Evolutionary conservation across 805 yeast genomes (phyloP), one percentile per base, ranked within the genome.

Genomic region (Candida anglica): DNA sequence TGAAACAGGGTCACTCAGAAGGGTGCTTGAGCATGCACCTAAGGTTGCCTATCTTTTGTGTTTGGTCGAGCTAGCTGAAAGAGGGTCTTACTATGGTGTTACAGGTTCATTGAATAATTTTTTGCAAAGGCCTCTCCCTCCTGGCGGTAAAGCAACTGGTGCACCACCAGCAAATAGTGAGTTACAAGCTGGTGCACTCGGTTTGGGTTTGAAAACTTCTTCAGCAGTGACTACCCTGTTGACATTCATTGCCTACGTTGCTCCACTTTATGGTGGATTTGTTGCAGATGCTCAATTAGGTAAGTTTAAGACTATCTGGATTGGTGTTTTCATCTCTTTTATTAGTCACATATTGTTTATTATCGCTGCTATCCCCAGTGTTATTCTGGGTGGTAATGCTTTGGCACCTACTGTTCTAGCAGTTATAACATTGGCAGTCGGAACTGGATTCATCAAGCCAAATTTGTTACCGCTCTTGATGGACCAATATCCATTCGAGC

Each of bases 391-490:
- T 15, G 72, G 70, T 10, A 48, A 55, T 23, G 66, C 64, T 20
- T 38, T 69, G 38, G 72, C 58, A 19, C 65, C 71, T 34, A 65
- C 71, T 20, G 50, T 60, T 32, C 47, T 72, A 28, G 73, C 60
- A 23, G 59, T 69, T 29, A 10, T 68, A 5, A 48, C 63, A 9
- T 54, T 68, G 44, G 61, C 70, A 29, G 3, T 59, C 28, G 77
- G 78, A 42, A 71, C 79, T 23, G 79, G 79, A 42, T 63, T 71
- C 36, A 71, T 74, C 44, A 74, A 74, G 47, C 75, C 79, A 37
- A 74, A 73, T 45, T 63, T 74, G 38, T 58, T 69, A 39, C 75
- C 77, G 4, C 54, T 70, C 31, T 50, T 69, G 35, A 56, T 69
- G 57, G 86, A 62, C 40, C 60, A 53, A 40, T 58, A 58, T 52